Base-by-base conservation (phyloP, 2,329 filamentous ascomycete genomes). In the Trichophyton benhamiae region DNA sequence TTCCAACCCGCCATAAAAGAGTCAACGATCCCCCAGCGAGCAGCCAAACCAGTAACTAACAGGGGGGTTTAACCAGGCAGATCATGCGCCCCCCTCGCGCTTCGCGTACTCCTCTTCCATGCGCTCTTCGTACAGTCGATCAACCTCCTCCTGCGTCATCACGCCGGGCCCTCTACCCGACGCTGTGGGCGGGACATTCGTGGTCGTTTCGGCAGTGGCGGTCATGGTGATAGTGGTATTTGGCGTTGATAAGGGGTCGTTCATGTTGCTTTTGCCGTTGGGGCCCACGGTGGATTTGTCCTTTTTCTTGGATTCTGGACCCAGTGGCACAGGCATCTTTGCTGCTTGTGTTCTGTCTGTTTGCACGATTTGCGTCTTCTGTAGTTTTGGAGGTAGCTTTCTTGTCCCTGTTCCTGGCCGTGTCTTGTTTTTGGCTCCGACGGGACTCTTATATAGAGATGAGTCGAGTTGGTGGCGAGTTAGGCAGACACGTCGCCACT, bases 21-120 rank as follows among this genome's bases (percentile, higher is more conserved):
- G 33, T 3, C 11, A 9, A 38, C 33, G 33, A 38, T 38, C 11
- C 33, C 9, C 9, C 33, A 38, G 33, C 7, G 33, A 3, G 11
- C 13, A 13, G 33, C 13, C 13, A 13, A 30, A 38, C 33, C 33
- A 36, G 33, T 20, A 20, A 20, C 11, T 36, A 36, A 4, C 33
- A 9, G 11, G 11, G 7, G 33, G 11, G 33, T 4, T 9, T 4
- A 36, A 11, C 11, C 3, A 36, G 33, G 33, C 17, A 17, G 49
- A 52, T 55, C 22, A 55, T 11, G 77, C 74, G 69, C 74, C 73
- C 0, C 73, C 72, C 65, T 77, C 76, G 58, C 75, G 66, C 72
- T 77, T 76, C 62, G 74, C 74, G 68, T 77, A 76, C 66, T 79
- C 77, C 55, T 77, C 76, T 68, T 77, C 77, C 67, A 78, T 78